Evolutionary conservation across 352 stramenopile species (phyloP).

Genomic region (Pythium inflatum): DNA sequence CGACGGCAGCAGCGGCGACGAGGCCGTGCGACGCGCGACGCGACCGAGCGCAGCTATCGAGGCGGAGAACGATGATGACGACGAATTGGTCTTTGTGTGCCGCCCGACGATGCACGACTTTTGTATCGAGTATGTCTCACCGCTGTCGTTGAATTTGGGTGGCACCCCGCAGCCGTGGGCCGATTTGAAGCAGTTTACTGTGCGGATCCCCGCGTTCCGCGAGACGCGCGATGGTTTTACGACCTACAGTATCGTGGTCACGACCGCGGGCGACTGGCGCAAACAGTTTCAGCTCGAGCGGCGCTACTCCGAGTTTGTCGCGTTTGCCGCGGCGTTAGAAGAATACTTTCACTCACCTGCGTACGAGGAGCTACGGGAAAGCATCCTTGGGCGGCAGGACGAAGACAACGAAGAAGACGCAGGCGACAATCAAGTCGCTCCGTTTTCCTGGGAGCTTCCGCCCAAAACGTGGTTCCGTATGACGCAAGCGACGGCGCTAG

Average conservation of each 20-base stretch:
- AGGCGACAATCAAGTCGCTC: neutral
- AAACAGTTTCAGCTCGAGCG: conserved; percentile 65
- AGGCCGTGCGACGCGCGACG: neutral
- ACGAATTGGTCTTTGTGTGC: conserved; percentile 72
- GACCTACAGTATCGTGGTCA: conserved; percentile 59
- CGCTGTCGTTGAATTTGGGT: conserved; percentile 19
- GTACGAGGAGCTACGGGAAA: conserved; percentile 22
- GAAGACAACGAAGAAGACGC: conserved; percentile 23
- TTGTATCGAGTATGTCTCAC: conserved; percentile 60
- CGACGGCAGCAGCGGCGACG: conserved; percentile 26
- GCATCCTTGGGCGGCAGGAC: conserved; percentile 8
- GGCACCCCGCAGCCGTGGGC: conserved; percentile 15
- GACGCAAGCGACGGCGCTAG: conserved; percentile 57
- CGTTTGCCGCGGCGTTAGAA: conserved; percentile 53
- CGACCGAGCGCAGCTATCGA: conserved; percentile 7
- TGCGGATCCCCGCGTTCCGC: conserved; percentile 60
- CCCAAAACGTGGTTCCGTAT: conserved; percentile 83
- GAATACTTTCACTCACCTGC: conserved; percentile 36
- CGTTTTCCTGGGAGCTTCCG: conserved; percentile 65
- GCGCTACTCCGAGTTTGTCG: conserved; percentile 81
- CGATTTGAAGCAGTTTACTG: conserved; percentile 47
- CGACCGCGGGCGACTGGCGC: conserved; percentile 39
- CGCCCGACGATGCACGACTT: conserved; percentile 58
- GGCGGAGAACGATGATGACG: conserved; percentile 46
- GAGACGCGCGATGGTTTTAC: conserved; percentile 71